A percentile compares a stretch with the other conserved stretches of the same genome.
phyloP scores from a whole-genome alignment of 1,139 yeast species.

The Pichia kudriavzevii region DNA sequence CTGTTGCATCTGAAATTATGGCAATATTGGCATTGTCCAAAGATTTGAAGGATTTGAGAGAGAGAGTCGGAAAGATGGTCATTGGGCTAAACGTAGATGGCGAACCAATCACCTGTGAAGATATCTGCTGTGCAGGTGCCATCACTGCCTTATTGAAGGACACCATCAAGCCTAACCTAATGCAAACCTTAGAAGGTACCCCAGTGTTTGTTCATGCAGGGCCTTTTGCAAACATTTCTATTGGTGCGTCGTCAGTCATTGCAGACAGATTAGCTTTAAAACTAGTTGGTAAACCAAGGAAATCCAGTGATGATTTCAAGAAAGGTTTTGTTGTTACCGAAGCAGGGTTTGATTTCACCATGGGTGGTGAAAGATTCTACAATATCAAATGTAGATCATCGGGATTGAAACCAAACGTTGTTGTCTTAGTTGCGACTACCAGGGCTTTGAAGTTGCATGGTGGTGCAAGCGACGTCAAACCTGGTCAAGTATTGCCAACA shows the following conservation, averaged over 20 bases:
- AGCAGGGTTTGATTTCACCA: slow-evolving; percentile 81
- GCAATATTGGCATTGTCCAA: slow-evolving; percentile 70
- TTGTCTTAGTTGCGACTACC: slow-evolving; percentile 72
- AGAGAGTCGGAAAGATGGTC: slow-evolving; percentile 63
- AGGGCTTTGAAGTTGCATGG: slow-evolving; percentile 78
- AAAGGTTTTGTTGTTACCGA: slow-evolving; percentile 73
- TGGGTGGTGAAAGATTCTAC: slow-evolving; percentile 84
- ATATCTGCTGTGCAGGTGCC: slow-evolving; percentile 76
- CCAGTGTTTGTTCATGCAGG: slow-evolving; percentile 84
- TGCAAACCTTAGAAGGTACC: slow-evolving; percentile 82
- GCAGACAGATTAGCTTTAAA: slow-evolving; percentile 72
- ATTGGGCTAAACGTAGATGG: slow-evolving; percentile 60
- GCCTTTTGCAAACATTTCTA: slow-evolving; percentile 79
- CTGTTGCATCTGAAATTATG: slow-evolving; percentile 79
- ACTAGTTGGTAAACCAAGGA: slow-evolving; percentile 40
- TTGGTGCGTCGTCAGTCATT: slow-evolving; percentile 76
- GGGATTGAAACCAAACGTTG: slow-evolving; percentile 64
- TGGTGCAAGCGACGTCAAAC: slow-evolving; percentile 78
- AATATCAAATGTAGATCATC: slow-evolving; percentile 75
- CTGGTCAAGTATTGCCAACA: slow-evolving; percentile 66
- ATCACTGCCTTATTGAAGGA: slow-evolving; percentile 70
- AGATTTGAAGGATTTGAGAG: slow-evolving; percentile 59
- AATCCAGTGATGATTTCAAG: slow-evolving; percentile 28
- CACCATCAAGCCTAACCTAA: slow-evolving; percentile 75
- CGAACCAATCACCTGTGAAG: slow-evolving; percentile 68